phyloP scores from a whole-genome alignment of 345 rosid species.

The Eucalyptus globulus region DNA sequence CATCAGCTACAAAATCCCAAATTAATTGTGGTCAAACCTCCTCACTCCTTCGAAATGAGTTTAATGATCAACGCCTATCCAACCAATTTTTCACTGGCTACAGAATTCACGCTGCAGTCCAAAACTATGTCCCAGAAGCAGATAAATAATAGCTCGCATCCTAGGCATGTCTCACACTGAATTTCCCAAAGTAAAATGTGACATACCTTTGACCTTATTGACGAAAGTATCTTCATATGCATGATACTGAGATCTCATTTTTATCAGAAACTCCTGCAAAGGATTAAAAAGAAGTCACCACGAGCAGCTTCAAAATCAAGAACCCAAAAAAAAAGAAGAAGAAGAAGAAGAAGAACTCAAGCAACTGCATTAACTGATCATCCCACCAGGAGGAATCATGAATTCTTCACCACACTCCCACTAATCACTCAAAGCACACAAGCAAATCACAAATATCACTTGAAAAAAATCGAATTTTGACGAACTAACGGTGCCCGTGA shows the following conservation, averaged over 20 bases:
- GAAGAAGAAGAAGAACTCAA: background rate
- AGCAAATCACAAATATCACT: background rate
- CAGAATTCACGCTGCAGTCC: background rate
- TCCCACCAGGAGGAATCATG: background rate
- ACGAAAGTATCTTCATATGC: slow-evolving; percentile 16
- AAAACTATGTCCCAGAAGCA: background rate
- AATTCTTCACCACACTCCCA: background rate
- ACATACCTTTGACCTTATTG: slow-evolving; percentile 15
- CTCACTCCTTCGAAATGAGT: background rate
- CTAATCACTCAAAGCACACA: background rate
- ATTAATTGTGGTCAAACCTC: background rate
- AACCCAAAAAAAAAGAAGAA: background rate
- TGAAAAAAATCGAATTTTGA: background rate
- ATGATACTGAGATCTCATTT: slow-evolving; percentile 4
- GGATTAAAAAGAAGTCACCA: background rate
- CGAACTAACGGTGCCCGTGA: background rate
- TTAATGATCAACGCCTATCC: background rate
- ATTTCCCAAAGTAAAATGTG: background rate
- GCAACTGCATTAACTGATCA: background rate
- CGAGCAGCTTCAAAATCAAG: background rate
- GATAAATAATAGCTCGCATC: background rate
- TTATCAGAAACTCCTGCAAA: slow-evolving; percentile 2
- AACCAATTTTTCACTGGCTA: background rate
- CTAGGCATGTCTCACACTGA: background rate
- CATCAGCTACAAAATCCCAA: background rate